Evolutionary conservation across 1,284 basidiomycete genomes (phyloP).

Genomic region (Microbotryum lychnidis-dioicae): DNA sequence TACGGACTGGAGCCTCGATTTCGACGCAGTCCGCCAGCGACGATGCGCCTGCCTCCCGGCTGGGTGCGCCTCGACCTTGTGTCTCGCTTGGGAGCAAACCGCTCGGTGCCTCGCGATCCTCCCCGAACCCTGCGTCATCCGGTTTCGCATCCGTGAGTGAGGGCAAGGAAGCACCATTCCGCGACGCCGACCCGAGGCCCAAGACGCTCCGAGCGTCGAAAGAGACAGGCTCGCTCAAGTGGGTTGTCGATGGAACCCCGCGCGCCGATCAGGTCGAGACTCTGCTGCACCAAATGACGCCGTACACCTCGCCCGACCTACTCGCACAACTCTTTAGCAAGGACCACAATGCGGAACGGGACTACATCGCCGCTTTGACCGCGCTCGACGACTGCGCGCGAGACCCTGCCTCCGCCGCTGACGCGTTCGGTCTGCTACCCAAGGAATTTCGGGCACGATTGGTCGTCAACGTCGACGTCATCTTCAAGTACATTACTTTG

Average conservation of each 20-base stretch:
- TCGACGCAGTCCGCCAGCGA: conserved; percentile 20
- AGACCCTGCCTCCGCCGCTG: conserved; percentile 51
- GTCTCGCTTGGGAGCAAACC: conserved; percentile 27
- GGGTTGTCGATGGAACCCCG: conserved; percentile 61
- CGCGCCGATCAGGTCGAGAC: conserved; percentile 70
- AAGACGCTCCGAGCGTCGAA: conserved; percentile 67
- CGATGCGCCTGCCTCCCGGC: neutral
- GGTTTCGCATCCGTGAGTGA: conserved; percentile 48
- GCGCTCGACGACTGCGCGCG: conserved; percentile 62
- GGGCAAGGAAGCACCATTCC: conserved; percentile 52
- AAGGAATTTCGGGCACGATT: conserved; percentile 61
- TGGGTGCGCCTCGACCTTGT: conserved; percentile 30
- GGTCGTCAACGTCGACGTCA: conserved; percentile 81
- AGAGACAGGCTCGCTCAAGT: conserved; percentile 52
- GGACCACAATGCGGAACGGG: conserved; percentile 91
- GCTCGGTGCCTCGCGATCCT: conserved; percentile 34
- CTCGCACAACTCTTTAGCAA: conserved; percentile 81
- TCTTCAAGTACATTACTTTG: conserved; percentile 88
- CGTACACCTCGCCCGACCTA: conserved; percentile 66
- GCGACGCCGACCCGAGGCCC: conserved; percentile 59
- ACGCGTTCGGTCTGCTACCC: conserved; percentile 49
- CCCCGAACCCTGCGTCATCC: conserved; percentile 35
- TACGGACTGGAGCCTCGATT: conserved; percentile 13
- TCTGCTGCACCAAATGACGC: conserved; percentile 85
- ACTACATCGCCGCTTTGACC: conserved; percentile 70